These are phyloP conservation scores for Lactarius akahatsu DNA, from an alignment of 768 basidiomycete species.

Conservation along the genomic window DNA sequence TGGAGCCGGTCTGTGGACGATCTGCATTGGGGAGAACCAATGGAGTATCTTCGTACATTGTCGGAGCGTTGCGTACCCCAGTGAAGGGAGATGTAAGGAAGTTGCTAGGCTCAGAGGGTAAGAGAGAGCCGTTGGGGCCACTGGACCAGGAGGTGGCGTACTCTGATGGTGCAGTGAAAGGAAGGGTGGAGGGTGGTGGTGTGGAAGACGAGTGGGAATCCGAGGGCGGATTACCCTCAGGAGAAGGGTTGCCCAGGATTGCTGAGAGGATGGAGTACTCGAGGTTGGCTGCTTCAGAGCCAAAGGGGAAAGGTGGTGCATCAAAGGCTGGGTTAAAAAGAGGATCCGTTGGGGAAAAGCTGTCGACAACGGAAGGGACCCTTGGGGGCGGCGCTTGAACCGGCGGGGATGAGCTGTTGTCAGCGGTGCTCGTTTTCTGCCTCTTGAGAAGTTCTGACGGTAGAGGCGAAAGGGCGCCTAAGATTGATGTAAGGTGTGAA, in stretches of 20 bases:
- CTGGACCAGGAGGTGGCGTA: constrained; percentile 22
- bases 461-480: not conserved
- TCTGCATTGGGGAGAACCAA: constrained; percentile 10
- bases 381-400: constrained; percentile 19
- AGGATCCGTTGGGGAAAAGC: constrained; percentile 53
- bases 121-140: constrained; percentile 6
- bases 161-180: constrained; percentile 17
- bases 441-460: constrained; percentile 25
- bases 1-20: constrained; percentile 12
- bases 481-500: constrained; percentile 27
- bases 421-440: constrained; percentile 13
- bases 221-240: constrained; percentile 15
- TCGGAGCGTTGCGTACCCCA: constrained; percentile 4
- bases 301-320: constrained; percentile 64
- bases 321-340: constrained; percentile 57
- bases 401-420: constrained; percentile 9
- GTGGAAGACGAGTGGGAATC: constrained; percentile 31
- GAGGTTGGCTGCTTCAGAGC: constrained; percentile 87
- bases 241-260: constrained; percentile 61
- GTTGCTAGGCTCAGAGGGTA: constrained; percentile 14
- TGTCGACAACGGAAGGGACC: constrained; percentile 15
- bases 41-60: constrained; percentile 13
- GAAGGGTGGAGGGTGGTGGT: constrained; percentile 22
- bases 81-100: constrained; percentile 21
- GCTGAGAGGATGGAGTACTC: constrained; percentile 94